Percentiles rank a stretch among this genome's conserved stretches.
Evolutionary conservation across 2,329 filamentous ascomycete species (phyloP).

Genomic region (Scortechinia acanthostroma): DNA sequence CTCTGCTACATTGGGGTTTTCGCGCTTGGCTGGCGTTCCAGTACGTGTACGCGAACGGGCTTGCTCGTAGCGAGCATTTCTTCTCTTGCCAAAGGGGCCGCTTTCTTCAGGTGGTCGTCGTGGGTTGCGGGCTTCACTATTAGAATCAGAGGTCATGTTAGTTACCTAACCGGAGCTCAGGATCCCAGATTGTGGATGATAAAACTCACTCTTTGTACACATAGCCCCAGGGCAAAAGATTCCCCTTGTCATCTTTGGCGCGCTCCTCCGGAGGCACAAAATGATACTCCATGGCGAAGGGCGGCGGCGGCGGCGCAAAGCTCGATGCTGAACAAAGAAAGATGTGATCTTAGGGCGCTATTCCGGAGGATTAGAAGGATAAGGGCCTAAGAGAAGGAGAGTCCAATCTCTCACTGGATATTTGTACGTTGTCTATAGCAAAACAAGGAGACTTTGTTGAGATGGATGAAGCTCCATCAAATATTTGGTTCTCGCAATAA

Average conservation of each 20-base stretch:
- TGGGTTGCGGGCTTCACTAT: conserved; percentile 36
- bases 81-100: conserved; percentile 50
- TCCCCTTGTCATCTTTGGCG: conserved; percentile 48
- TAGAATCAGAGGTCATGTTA: conserved; percentile 11
- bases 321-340: too few species aligned
- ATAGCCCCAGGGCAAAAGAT: conserved; percentile 54
- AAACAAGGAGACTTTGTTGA: too few species aligned
- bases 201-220: conserved; percentile 49
- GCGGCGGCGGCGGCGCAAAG: too few species aligned
- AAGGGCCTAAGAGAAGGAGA: too few species aligned
- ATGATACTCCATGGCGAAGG: conserved; percentile 57
- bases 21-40: conserved; percentile 46
- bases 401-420: too few species aligned
- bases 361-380: too few species aligned
- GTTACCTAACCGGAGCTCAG: conserved; percentile 2
- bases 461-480: too few species aligned
- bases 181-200: conserved; percentile 1
- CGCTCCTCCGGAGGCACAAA: conserved; percentile 56
- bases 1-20: conserved; percentile 40
- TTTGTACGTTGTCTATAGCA: too few species aligned
- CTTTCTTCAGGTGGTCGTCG: conserved; percentile 47
- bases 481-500: too few species aligned
- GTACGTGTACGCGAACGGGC: conserved; percentile 43
- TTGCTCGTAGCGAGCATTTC: conserved; percentile 32
- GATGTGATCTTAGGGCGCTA: too few species aligned